Conservation (phyloP, 2,329 filamentous ascomycete genomes). For the Neonectria faginata region DNA sequence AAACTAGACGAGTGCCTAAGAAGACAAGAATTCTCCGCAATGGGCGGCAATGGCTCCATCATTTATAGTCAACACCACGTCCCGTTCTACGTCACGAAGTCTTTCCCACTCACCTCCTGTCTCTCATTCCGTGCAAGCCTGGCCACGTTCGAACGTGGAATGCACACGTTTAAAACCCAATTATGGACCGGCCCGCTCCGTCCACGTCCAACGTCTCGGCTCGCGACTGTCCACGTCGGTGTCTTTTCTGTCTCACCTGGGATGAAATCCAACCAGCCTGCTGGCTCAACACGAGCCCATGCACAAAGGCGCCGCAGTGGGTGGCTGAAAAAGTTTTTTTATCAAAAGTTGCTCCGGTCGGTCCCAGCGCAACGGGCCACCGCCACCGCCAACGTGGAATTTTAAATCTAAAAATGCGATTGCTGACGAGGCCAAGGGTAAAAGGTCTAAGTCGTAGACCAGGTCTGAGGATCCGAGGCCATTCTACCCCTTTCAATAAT, state of each 20-base stretch:
- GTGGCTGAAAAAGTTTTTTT: background rate
- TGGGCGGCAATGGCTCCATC: slow-evolving; percentile 16
- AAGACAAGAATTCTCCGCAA: slow-evolving; percentile 4
- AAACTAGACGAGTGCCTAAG: slow-evolving; percentile 9
- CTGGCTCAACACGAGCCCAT: slow-evolving; percentile 6
- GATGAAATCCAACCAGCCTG: background rate
- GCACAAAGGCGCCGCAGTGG: slow-evolving; percentile 9
- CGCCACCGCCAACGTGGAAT: slow-evolving; percentile 7
- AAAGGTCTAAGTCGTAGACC: background rate
- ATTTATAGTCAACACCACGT: slow-evolving; percentile 23
- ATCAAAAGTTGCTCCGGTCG: background rate
- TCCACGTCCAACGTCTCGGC: slow-evolving; percentile 9
- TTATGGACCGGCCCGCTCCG: slow-evolving; percentile 27
- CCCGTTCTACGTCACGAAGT: slow-evolving; percentile 3
- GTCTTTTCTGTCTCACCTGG: slow-evolving; percentile 18
- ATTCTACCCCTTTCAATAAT: background rate
- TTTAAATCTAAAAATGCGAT: slow-evolving; percentile 12
- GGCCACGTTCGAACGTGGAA: slow-evolving; percentile 18
- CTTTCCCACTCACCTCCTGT: background rate
- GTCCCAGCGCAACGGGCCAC: slow-evolving; percentile 25
- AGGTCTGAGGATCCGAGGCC: background rate
- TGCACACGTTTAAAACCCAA: slow-evolving; percentile 6
- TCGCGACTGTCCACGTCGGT: slow-evolving; percentile 25
- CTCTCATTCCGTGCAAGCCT: background rate
- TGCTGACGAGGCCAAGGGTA: background rate